Conservation (phyloP, 2,329 filamentous ascomycete species). For the Arthroderma sp. region DNA sequence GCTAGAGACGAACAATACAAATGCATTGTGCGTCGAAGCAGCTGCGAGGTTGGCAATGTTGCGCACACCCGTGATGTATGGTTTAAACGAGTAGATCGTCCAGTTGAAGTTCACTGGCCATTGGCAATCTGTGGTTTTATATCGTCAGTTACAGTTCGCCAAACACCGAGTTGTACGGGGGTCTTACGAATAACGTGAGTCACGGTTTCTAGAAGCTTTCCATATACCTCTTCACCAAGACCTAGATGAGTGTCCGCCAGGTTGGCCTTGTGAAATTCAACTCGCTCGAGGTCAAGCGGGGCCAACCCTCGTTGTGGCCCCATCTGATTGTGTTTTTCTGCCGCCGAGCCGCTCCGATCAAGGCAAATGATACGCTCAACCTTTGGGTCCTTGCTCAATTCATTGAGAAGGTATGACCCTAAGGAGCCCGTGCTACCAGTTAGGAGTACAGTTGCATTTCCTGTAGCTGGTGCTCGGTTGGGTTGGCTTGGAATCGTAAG, state of each 20-base stretch:
- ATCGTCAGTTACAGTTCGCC: not conserved
- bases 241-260: not conserved
- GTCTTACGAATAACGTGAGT: conserved; percentile 2
- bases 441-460: not conserved
- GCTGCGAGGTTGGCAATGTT: conserved; percentile 16
- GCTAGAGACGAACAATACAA: conserved; percentile 19
- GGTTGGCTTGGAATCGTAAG: too few species aligned
- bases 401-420: conserved; percentile 1
- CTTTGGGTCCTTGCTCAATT: not conserved
- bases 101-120: conserved; percentile 26
- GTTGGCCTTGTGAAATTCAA: not conserved
- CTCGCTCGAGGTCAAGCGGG: not conserved
- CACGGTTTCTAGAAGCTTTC: not conserved
- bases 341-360: not conserved
- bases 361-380: not conserved
- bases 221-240: not conserved
- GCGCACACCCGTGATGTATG: conserved; percentile 17
- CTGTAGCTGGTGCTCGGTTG: too few species aligned
- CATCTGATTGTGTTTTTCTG: not conserved
- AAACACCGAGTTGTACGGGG: not conserved
- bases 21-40: conserved; percentile 8
- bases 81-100: conserved; percentile 18
- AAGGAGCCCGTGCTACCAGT: conserved; percentile 2
- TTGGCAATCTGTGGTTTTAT: not conserved
- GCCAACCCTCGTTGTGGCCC: not conserved